Conservation (phyloP, 164 flowering plant species). For the Stephania cephalantha region DNA sequence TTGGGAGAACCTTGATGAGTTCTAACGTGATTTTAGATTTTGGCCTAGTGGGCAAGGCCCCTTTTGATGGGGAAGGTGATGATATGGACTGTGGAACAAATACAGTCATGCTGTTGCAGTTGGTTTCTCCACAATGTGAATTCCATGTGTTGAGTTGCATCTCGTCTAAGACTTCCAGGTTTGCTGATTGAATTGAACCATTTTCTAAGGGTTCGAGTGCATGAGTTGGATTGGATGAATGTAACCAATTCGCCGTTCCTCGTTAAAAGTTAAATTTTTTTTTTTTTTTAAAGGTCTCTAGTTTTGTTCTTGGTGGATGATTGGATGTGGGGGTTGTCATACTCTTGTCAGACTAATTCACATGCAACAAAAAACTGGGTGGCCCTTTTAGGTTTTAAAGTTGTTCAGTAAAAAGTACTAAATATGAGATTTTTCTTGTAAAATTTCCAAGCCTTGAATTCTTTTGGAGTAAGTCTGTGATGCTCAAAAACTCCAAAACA, state of each 20-base stretch:
- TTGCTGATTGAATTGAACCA: not conserved
- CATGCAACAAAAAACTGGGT: too few relatives aligned
- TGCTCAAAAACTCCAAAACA: not conserved
- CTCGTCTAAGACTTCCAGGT: not conserved
- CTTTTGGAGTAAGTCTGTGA: not conserved
- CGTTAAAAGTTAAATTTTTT: not conserved
- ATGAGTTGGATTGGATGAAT: not conserved
- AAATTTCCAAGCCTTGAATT: not conserved
- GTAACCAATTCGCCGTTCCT: not conserved
- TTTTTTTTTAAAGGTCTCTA: not conserved
- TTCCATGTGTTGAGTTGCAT: conserved; percentile 48
- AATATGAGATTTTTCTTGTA: not conserved
- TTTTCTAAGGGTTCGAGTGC: not conserved
- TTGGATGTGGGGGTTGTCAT: too few relatives aligned
- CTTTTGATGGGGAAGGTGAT: too few relatives aligned
- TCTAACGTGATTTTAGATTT: too few relatives aligned
- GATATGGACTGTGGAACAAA: too few relatives aligned
- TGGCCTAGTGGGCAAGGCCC: too few relatives aligned
- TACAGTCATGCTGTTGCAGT: conserved; percentile 27
- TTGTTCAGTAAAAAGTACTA: not conserved
- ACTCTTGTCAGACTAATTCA: too few relatives aligned
- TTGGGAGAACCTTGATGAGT: too few relatives aligned
- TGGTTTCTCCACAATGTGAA: conserved; percentile 56
- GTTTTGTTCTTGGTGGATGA: too few relatives aligned
- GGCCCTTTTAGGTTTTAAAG: too few relatives aligned